Evolutionary conservation across 768 basidiomycete species (phyloP).

Genomic region (Termitomyces sp.): DNA sequence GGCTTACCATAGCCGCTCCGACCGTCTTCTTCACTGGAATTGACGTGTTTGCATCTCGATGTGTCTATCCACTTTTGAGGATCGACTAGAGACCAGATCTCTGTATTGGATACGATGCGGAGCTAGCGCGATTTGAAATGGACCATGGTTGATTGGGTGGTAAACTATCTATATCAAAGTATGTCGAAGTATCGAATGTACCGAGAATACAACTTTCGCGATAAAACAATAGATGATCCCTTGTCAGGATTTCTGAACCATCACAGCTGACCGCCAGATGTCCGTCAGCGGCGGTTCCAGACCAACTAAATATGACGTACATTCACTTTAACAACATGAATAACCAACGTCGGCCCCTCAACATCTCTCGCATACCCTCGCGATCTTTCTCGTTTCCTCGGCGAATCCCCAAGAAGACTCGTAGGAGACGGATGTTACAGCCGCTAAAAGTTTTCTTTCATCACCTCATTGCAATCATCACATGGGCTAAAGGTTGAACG

Average conservation of each 20-base stretch:
- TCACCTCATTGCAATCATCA: not conserved
- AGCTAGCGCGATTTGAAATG: too few relatives aligned
- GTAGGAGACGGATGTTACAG: too few relatives aligned
- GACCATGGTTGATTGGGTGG: too few relatives aligned
- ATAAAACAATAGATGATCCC: not conserved
- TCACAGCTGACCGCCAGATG: not conserved
- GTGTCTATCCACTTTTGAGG: too few relatives aligned
- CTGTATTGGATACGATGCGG: too few relatives aligned
- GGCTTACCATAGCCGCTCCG: too few relatives aligned
- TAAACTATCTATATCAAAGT: not conserved
- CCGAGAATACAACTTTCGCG: not conserved
- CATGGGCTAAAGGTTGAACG: not conserved
- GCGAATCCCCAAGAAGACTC: not conserved
- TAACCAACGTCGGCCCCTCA: not conserved
- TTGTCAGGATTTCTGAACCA: too few relatives aligned
- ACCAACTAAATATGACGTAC: not conserved
- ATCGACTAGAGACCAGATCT: too few relatives aligned
- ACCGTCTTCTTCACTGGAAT: too few relatives aligned
- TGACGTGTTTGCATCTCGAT: too few relatives aligned
- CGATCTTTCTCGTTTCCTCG: not conserved
- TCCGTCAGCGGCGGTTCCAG: too few relatives aligned
- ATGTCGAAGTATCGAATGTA: not conserved
- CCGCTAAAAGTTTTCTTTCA: not conserved
- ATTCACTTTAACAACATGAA: too few relatives aligned
- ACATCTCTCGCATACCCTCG: not conserved